Base-by-base conservation (phyloP, 768 basidiomycete genomes). In the Leccinum olivaceopallidum region DNA sequence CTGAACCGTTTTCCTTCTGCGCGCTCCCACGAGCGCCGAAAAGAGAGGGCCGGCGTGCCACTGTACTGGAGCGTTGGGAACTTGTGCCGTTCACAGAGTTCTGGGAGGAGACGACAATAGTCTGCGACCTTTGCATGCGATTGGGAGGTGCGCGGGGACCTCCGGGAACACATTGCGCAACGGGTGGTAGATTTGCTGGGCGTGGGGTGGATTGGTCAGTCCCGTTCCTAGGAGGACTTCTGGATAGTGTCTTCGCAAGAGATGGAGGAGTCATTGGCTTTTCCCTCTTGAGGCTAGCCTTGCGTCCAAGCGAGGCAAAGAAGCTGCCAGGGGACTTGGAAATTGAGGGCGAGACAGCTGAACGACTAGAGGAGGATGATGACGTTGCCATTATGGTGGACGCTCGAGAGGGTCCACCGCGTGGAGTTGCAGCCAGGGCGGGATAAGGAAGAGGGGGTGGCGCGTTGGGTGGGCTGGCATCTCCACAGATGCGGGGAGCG, bases 381-480 rank as follows among this genome's bases (percentile, higher is more conserved):
- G 84, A 80, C 4, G 73, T 66, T 37, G 72, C 69, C 59, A 75
- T 67, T 6, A 73, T 64, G 47, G 73, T 72, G 39, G 78, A 77
- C 42, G 64, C 75, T 61, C 64, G 69, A 47, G 57, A 73, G 55
- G 63, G 65, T 36, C 61, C 66, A 20, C 36, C 61, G 52, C 73
- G 75, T 34, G 69, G 67, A 49, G 70, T 61, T 42, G 70, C 65
- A 20, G 83, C 88, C 42, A 92, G 77, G 5, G 86, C 83, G 4
- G 91, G 92, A 68, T 94, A 94, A 4, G 92, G 92, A 42, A 94
- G 81, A 6, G 81, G 69, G 0, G 87, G 84, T 0, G 85, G 84
- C 8, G 80, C 74, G 57, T 78, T 81, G n/a, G 87, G 79, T 1
- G 81, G 79, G 14, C 79, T 76, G 57, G 82, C 70, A 65, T 88